These are phyloP conservation scores for Magnaporthiopsis incrustans DNA, from an alignment of 2,329 filamentous ascomycete genomes.

Conservation along the genomic window DNA sequence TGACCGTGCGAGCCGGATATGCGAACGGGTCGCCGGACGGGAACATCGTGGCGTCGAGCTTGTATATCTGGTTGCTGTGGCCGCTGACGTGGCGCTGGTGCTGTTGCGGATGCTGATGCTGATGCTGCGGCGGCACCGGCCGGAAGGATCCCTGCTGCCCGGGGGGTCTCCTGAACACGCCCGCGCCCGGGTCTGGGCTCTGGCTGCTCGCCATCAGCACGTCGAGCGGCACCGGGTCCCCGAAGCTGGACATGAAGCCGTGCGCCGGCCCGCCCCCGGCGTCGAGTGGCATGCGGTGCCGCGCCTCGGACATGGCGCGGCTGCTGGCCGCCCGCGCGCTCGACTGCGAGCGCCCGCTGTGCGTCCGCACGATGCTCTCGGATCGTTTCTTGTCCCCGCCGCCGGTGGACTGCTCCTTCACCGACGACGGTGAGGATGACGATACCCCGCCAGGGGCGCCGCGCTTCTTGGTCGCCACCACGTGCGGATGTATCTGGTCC, in stretches of 20 bases:
- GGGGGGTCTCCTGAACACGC: background rate
- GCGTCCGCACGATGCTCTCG: background rate
- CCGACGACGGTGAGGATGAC: background rate
- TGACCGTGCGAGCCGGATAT: conserved; percentile 67
- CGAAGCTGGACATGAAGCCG: conserved; percentile 30
- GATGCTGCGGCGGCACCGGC: conserved; percentile 19
- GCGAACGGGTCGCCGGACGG: conserved; percentile 69
- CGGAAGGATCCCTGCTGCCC: background rate
- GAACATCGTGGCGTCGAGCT: conserved; percentile 74
- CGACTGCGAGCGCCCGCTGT: background rate
- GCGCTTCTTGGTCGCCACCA: conserved; percentile 44
- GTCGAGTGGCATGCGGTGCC: conserved; percentile 19
- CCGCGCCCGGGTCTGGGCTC: conserved; percentile 24
- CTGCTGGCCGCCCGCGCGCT: background rate
- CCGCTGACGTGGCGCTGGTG: conserved; percentile 19
- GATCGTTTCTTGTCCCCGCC: background rate
- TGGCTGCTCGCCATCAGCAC: conserved; percentile 30
- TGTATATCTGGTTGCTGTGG: conserved; percentile 46
- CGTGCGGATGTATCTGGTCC: conserved; percentile 28
- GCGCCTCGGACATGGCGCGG: conserved; percentile 6
- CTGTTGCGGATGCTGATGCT: conserved; percentile 23
- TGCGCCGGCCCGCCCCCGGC: conserved; percentile 19
- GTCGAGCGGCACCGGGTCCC: conserved; percentile 38
- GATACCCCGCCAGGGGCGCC: conserved; percentile 36
- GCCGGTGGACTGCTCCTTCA: background rate